A percentile compares a stretch with the other conserved stretches of the same genome.
Evolutionary conservation across 352 stramenopile genomes (phyloP).

Genomic region (Pythium brassicae): DNA sequence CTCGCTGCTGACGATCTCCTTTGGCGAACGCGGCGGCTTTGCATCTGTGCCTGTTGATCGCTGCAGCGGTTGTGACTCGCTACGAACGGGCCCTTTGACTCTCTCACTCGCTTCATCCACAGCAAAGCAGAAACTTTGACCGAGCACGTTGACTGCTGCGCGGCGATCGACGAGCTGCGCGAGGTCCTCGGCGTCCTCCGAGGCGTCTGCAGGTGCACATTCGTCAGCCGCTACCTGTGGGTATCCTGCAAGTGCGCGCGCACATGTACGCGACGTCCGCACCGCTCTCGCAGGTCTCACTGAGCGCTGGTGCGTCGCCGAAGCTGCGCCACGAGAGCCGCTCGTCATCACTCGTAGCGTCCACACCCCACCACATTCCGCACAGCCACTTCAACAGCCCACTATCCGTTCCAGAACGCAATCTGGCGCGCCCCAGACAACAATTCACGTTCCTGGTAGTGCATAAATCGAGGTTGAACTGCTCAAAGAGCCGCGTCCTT

Average conservation of each 20-base stretch:
- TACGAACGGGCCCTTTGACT: neutral
- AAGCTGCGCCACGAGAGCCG: conserved; percentile 38
- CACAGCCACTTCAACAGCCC: neutral
- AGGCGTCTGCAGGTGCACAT: conserved; percentile 14
- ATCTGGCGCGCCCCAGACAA: neutral
- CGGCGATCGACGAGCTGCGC: conserved; percentile 17
- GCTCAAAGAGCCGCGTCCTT: neutral
- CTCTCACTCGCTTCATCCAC: neutral
- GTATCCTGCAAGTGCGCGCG: neutral
- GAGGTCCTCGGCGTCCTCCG: conserved; percentile 23
- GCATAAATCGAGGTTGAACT: neutral
- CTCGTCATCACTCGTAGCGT: conserved; percentile 24
- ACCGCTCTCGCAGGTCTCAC: conserved; percentile 12
- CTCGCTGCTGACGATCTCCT: neutral
- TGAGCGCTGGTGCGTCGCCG: conserved; percentile 6
- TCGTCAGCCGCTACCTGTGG: neutral
- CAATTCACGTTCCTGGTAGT: neutral
- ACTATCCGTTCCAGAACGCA: neutral
- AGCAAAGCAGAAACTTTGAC: no score
- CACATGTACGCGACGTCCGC: neutral
- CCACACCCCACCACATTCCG: conserved; percentile 8
- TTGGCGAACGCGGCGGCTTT: neutral
- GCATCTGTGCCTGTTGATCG: neutral
- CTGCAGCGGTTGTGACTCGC: neutral
- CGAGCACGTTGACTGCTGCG: neutral